Base-by-base conservation (phyloP, 768 basidiomycete species). In the Psilocybe azurescens region DNA sequence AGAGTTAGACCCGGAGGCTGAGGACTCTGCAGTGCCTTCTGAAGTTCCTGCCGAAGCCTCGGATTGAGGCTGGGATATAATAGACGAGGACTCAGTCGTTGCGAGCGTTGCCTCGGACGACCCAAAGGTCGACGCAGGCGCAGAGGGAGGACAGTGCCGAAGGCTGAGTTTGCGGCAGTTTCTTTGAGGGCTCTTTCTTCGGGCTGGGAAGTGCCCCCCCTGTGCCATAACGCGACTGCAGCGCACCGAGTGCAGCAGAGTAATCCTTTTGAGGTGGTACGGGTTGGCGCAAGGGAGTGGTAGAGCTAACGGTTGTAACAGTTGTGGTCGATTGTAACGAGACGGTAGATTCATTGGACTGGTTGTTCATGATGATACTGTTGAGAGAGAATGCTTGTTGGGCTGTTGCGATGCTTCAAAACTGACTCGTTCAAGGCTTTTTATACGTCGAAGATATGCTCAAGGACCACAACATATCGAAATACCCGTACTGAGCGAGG, bases 141-240 rank as follows among this genome's bases (percentile, higher is more conserved):
- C 38, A 54, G 32, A 54, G 36, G 29, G 36, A 32, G n/a, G 52
- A 30, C 32, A 39, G 8, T 18, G 53, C 5, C 5, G 53, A 54
- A 20, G 10, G 56, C 61, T 2, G 51, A 55, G 10, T 49, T 46
- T 41, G 64, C 46, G 65, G 66, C 29, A 73, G 63, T 53, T 72
- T 73, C 29, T 65, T 68, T 3, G 72, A 73, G 1, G 75, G 63
- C 3, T 65, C 59, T 47, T 60, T 57, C 57, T 76, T 77, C 1
- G 74, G 76, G n/a, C 63, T 70, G 4, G 78, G 75, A 14, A 77
- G 30, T 33, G 57, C 56, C 3, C 41, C 44, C 6, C 67, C 65
- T 8, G 69, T 73, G 8, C 79, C 79, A 46, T 79, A 80, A 56
- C 75, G 70, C 1, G 73, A 75, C 60, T 78, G 78, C 14, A 79